These are phyloP conservation scores for Leccinum insigne DNA, from an alignment of 1,284 basidiomycete genomes.

Conservation along the genomic window DNA sequence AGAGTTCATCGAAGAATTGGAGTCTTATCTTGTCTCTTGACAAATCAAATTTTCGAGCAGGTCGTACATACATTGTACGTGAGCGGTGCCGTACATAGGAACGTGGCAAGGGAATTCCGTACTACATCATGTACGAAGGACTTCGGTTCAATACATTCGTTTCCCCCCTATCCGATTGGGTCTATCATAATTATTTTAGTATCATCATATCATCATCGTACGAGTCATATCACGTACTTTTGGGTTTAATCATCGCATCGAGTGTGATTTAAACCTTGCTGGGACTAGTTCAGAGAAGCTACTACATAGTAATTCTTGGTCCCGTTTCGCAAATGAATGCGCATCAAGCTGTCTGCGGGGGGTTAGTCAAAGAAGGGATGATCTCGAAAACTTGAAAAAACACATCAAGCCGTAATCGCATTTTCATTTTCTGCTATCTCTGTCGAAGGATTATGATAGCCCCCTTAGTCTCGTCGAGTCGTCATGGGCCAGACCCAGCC, in stretches of 20 bases:
- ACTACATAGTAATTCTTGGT: neutral
- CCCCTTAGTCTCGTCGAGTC: too few species aligned
- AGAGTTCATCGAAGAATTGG: neutral
- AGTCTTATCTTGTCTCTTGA: neutral
- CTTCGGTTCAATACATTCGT: neutral
- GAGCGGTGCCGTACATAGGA: neutral
- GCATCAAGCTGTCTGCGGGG: neutral
- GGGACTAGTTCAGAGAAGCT: neutral
- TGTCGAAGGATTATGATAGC: neutral
- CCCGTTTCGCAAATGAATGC: neutral
- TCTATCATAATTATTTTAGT: neutral
- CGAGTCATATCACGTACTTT: neutral
- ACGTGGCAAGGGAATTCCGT: neutral
- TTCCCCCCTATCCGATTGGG: neutral
- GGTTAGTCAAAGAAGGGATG: neutral
- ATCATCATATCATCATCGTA: neutral
- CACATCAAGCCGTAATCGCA: neutral
- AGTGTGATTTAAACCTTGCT: neutral
- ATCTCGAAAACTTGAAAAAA: neutral
- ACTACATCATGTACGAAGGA: neutral
- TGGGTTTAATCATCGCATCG: neutral
- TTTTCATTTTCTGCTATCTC: neutral
- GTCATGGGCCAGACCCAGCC: neutral
- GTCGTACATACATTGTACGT: neutral
- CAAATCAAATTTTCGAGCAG: neutral